These are phyloP conservation scores for Murraya paniculata DNA, from an alignment of 345 rosid species.

Conservation along the genomic window DNA sequence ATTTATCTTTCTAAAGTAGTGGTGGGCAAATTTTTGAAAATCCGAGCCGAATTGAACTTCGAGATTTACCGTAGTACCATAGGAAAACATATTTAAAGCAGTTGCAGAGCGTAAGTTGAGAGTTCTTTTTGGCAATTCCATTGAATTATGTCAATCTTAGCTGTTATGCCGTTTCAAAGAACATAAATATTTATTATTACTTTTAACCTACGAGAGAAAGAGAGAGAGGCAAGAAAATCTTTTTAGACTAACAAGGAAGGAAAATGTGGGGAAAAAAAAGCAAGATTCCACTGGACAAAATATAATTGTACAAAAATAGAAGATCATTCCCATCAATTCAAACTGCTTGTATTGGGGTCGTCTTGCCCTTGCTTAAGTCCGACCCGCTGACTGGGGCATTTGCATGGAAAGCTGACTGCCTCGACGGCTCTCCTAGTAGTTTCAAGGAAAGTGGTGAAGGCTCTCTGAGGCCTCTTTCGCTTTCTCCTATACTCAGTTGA, in stretches of 20 bases:
- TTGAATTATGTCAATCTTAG: slow-evolving; percentile 26
- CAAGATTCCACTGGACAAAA: neutral
- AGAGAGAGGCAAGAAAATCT: too few relatives aligned
- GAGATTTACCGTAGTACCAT: too few relatives aligned
- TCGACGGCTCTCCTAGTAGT: slow-evolving; percentile 61
- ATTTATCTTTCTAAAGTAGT: too few relatives aligned
- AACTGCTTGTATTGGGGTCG: slow-evolving; percentile 62
- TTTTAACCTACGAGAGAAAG: slow-evolving; percentile 14
- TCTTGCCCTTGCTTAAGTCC: slow-evolving; percentile 53
- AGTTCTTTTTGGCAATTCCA: slow-evolving; percentile 5
- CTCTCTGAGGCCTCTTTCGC: slow-evolving; percentile 37
- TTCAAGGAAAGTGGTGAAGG: slow-evolving; percentile 60
- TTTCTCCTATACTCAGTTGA: slow-evolving; percentile 65
- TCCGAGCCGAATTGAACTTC: too few relatives aligned
- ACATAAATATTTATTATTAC: slow-evolving; percentile 10
- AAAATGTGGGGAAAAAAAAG: neutral
- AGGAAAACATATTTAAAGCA: neutral
- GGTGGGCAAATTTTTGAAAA: too few relatives aligned
- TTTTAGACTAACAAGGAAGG: too few relatives aligned
- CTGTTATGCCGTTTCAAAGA: slow-evolving; percentile 37
- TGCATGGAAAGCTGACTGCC: slow-evolving; percentile 84
- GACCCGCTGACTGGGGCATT: slow-evolving; percentile 51
- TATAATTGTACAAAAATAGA: slow-evolving; percentile 14
- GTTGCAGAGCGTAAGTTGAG: neutral
- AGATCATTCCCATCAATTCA: slow-evolving; percentile 26